Conservation (phyloP, 768 basidiomycete genomes). For the Hypholoma sublateritium region DNA sequence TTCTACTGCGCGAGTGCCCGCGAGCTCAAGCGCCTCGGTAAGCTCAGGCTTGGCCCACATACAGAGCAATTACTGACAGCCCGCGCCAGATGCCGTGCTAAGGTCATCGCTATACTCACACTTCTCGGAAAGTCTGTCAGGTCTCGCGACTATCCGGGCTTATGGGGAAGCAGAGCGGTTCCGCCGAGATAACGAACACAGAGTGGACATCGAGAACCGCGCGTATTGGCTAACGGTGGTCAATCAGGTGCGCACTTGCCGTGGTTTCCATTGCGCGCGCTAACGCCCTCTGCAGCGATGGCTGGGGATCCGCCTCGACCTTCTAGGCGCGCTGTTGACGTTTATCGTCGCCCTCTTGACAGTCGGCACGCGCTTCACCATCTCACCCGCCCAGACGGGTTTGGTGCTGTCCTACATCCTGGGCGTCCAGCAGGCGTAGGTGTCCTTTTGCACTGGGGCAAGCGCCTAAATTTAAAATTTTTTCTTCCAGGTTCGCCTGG, state of each 20-base stretch:
- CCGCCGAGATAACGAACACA: slow-evolving; percentile 67
- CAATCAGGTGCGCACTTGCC: slow-evolving; percentile 56
- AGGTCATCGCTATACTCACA: slow-evolving; percentile 88
- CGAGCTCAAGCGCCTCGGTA: slow-evolving; percentile 77
- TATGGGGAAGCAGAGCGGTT: slow-evolving; percentile 83
- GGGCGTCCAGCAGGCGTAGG: slow-evolving; percentile 66
- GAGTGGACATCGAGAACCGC: slow-evolving; percentile 82
- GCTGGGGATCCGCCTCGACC: slow-evolving; percentile 90
- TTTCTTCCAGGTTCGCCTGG: slow-evolving; percentile 59
- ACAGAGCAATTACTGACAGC: background rate
- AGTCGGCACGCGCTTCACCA: slow-evolving; percentile 68
- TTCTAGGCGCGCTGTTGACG: slow-evolving; percentile 69
- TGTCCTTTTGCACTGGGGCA: too few relatives aligned
- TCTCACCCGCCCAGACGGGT: slow-evolving; percentile 80
- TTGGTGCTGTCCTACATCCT: slow-evolving; percentile 79
- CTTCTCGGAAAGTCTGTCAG: slow-evolving; percentile 88
- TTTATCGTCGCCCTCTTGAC: slow-evolving; percentile 81
- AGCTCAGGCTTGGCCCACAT: background rate
- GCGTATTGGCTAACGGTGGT: slow-evolving; percentile 87
- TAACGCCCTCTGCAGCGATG: slow-evolving; percentile 49
- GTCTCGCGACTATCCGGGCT: slow-evolving; percentile 84
- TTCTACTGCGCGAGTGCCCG: slow-evolving; percentile 88
- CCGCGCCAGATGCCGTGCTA: slow-evolving; percentile 68
- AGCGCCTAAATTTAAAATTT: slow-evolving; percentile 7
- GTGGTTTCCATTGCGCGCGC: slow-evolving; percentile 25